Evolutionary conservation across 2,329 filamentous ascomycete species (phyloP).

Genomic region (Aspergillus pseudoglaucus): DNA sequence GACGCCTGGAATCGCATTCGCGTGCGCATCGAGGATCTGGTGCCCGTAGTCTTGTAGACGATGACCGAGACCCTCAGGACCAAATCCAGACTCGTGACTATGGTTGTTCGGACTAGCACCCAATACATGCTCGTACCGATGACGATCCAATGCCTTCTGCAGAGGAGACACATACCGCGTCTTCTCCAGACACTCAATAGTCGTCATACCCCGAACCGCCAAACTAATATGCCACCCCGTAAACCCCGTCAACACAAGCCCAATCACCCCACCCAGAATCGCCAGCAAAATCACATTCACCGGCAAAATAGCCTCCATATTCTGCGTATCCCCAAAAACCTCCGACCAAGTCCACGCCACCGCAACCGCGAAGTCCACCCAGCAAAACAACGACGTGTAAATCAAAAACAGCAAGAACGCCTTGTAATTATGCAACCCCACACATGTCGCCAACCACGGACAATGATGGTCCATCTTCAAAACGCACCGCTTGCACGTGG

Average conservation of each 20-base stretch:
- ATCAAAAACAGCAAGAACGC: constrained; percentile 86
- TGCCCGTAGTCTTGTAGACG: constrained; percentile 59
- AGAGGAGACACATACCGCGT: constrained; percentile 85
- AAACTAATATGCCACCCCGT: constrained; percentile 87
- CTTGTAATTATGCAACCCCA: constrained; percentile 93
- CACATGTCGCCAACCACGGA: constrained; percentile 93
- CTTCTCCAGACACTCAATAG: constrained; percentile 93
- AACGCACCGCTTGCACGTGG: constrained; percentile 86
- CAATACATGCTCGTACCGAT: constrained; percentile 49
- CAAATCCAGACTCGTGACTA: constrained; percentile 8
- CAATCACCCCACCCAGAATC: constrained; percentile 84
- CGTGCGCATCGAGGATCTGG: constrained; percentile 72
- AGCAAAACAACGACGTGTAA: constrained; percentile 81
- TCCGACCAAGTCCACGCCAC: constrained; percentile 79
- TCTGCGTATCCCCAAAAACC: constrained; percentile 63
- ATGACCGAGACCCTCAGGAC: constrained; percentile 31
- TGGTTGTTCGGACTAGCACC: constrained; percentile 29
- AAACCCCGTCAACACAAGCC: constrained; percentile 80
- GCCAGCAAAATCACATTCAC: constrained; percentile 86
- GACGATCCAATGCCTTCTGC: constrained; percentile 61
- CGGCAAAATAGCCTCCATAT: constrained; percentile 71
- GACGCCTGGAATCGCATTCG: constrained; percentile 72
- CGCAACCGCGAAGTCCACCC: constrained; percentile 70
- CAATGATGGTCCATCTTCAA: constrained; percentile 99
- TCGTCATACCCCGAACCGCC: constrained; percentile 73